A percentile compares a stretch with the other conserved stretches of the same genome.
phyloP scores from a whole-genome alignment of 495 filamentous ascomycete genomes.

The Aspergillus sclerotioniger region DNA sequence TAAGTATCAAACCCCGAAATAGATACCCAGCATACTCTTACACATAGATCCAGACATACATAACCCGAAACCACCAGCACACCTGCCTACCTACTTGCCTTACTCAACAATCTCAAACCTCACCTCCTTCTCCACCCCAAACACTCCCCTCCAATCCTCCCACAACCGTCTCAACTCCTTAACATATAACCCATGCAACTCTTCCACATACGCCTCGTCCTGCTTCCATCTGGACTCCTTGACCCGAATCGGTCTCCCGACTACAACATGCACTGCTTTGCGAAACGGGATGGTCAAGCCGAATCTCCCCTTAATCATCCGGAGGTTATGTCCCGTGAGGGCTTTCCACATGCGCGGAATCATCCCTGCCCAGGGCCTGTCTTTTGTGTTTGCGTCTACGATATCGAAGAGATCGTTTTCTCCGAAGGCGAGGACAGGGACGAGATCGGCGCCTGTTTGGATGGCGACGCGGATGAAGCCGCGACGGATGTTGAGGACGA shows the following conservation, averaged over 20 bases:
- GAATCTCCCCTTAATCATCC: not conserved
- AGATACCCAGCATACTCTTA: too few relatives aligned
- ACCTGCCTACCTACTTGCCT: not conserved
- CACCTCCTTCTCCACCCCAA: constrained; percentile 1
- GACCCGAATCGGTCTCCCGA: constrained; percentile 7
- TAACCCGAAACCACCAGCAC: not conserved
- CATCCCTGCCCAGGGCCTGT: too few relatives aligned
- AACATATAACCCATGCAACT: constrained; percentile 10
- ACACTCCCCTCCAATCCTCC: constrained; percentile 6
- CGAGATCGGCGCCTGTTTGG: constrained; percentile 2
- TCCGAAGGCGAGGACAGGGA: constrained; percentile 5
- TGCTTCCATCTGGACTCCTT: not conserved
- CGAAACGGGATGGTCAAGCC: constrained; percentile 11
- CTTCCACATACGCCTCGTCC: constrained; percentile 4
- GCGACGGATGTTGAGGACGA: not conserved
- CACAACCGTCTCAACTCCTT: constrained; percentile 8
- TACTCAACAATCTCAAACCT: constrained; percentile 4
- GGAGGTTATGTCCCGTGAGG: not conserved
- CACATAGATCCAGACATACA: too few relatives aligned
- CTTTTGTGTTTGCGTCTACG: not conserved
- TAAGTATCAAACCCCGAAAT: too few relatives aligned
- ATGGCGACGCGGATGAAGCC: constrained; percentile 8
- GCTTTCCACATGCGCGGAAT: not conserved
- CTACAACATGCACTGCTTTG: constrained; percentile 5
- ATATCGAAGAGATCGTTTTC: constrained; percentile 9